Conservation (phyloP, 345 rosid genomes). For the Eutrema japonicum region DNA sequence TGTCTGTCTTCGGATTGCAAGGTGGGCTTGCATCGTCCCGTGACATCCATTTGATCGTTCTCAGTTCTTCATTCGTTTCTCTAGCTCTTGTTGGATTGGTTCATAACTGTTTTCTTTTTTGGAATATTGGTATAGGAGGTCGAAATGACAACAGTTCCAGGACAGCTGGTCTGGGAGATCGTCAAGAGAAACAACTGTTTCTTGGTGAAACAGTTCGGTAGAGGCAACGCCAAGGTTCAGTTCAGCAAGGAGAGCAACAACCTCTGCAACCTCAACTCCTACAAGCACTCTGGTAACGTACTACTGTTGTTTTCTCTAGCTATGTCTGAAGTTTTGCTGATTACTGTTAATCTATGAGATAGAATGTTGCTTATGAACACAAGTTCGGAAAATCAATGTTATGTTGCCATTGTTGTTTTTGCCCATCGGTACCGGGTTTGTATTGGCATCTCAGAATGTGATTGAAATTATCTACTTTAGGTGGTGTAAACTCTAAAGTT, state of each 20-base stretch:
- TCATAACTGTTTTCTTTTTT: neutral
- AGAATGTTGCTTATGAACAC: neutral
- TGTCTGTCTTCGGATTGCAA: neutral
- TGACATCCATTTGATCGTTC: neutral
- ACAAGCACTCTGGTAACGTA: conserved; percentile 68
- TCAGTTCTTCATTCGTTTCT: neutral
- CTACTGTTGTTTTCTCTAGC: neutral
- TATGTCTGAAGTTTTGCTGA: neutral
- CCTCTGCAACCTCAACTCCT: conserved; percentile 78
- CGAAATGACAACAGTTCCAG: conserved; percentile 74
- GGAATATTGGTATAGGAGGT: neutral
- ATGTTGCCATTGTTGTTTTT: neutral
- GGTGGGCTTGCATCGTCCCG: conserved; percentile 16
- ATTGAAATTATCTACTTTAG: neutral
- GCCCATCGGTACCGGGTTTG: neutral
- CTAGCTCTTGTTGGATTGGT: neutral
- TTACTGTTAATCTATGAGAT: neutral
- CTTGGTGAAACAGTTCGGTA: conserved; percentile 75
- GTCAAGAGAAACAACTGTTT: conserved; percentile 78
- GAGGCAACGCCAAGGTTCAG: conserved; percentile 60
- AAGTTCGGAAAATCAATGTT: neutral
- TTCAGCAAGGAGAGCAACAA: conserved; percentile 84
- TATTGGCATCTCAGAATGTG: neutral
- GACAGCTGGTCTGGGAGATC: conserved; percentile 77
- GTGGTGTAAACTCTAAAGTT: neutral